Percentiles rank a stretch among this genome's conserved stretches.
Conservation (phyloP, 2,329 filamentous ascomycete species). For the Pseudogymnoascus sp. region DNA sequence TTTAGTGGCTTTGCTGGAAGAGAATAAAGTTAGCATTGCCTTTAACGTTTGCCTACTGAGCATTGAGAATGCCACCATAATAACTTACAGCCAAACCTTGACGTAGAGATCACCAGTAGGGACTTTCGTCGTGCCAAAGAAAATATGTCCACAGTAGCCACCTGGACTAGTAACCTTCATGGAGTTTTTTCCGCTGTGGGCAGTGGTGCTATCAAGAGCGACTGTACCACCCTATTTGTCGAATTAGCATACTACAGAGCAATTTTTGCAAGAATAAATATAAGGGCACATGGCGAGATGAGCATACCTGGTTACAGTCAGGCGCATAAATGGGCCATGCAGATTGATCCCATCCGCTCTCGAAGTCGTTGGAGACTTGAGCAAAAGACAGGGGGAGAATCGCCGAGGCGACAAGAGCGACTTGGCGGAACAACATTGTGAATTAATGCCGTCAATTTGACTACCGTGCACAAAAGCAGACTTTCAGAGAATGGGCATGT, state of each 20-base stretch:
- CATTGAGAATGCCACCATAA: background rate
- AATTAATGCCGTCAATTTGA: constrained; percentile 13
- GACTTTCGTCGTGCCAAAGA: constrained; percentile 52
- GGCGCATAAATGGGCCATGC: constrained; percentile 53
- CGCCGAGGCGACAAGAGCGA: constrained; percentile 40
- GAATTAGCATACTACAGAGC: background rate
- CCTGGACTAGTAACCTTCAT: constrained; percentile 46
- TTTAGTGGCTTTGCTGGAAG: constrained; percentile 46
- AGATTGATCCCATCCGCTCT: constrained; percentile 50
- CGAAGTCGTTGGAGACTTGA: constrained; percentile 47
- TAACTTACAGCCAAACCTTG: constrained; percentile 47
- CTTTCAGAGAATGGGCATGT: constrained; percentile 16
- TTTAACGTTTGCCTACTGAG: constrained; percentile 6
- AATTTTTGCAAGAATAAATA: background rate
- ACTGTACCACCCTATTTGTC: constrained; percentile 39
- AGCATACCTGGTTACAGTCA: constrained; percentile 48
- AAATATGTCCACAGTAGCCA: constrained; percentile 53
- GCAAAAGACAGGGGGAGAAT: constrained; percentile 42
- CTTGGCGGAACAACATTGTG: constrained; percentile 37
- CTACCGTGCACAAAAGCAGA: constrained; percentile 12
- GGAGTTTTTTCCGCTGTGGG: constrained; percentile 50
- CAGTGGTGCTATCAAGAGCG: constrained; percentile 48
- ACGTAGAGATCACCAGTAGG: constrained; percentile 54
- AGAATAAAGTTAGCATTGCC: constrained; percentile 19
- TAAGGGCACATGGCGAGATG: background rate